Base-by-base conservation (phyloP, 1,139 yeast species). In the Yamadazyma mexicana region DNA sequence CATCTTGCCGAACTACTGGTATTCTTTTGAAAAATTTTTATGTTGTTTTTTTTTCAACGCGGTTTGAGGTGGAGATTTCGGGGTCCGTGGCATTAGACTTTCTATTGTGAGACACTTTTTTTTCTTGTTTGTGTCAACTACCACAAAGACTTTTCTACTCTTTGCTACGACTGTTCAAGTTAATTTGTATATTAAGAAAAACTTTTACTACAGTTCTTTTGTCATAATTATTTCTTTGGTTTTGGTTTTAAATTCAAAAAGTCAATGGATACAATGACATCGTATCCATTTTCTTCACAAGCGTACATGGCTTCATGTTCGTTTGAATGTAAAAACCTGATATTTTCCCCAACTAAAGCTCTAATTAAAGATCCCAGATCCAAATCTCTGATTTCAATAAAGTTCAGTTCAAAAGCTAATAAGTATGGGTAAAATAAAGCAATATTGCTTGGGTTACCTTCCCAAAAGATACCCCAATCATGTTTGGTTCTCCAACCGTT, bases 401-500 rank as follows among this genome's bases (percentile, higher is more conserved):
- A 89, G 44, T 81, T 85, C 18, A 84, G 79, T 57, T 92, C 98
- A 66, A 92, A 92, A 15, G 96, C 92, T 46, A 92, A 69, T 43
- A 92, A 70, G 59, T 89, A 92, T 4, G 98, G 98, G 64, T 91
- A 92, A 75, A 94, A 88, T 37, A 92, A 73, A 9, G 97, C 95
- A 61, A 92, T 88, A 46, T 84, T 83, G 55, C 86, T 95, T 4
- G 98, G 98, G 38, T 82, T 78, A 31, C 98, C 97, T 64, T 92
- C 98, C 98, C 98, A 92, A 58, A 86, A 84, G 40, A 92, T 84
- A 51, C 91, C 84, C 94, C 96, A 91, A 38, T 88, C 92, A 37
- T 92, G 91, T 48, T 92, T 81, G 18, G 95, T 84, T 55, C 97
- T 77, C 98, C 98, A 92, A 24, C 98, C 98, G 59, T 91, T 91